These are phyloP conservation scores for Solanum appendiculatum DNA, from an alignment of 257 asterid genomes.

Conservation along the genomic window DNA sequence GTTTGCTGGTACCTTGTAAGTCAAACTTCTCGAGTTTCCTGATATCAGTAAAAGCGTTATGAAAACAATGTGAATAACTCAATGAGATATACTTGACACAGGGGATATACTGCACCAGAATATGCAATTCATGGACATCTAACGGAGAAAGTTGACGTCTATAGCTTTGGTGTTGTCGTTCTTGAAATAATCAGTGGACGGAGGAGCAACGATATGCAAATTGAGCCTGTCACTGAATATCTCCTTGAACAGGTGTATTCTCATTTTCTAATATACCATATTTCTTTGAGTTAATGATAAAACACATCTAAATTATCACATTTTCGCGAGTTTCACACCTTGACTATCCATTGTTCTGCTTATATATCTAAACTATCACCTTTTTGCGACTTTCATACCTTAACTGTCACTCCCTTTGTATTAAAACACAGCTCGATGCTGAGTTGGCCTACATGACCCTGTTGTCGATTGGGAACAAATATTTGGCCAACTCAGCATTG, in stretches of 20 bases:
- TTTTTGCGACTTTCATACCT: background rate
- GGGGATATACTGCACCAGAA: slow-evolving; percentile 90
- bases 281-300: background rate
- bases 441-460: background rate
- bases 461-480: background rate
- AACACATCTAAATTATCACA: background rate
- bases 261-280: background rate
- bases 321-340: background rate
- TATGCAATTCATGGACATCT: slow-evolving; percentile 76
- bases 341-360: background rate
- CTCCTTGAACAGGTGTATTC: slow-evolving; percentile 55
- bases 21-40: background rate
- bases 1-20: slow-evolving; percentile 90
- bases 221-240: slow-evolving; percentile 34
- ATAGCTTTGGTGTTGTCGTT: slow-evolving; percentile 70
- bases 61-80: background rate
- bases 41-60: background rate
- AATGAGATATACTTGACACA: slow-evolving; percentile 1
- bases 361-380: background rate
- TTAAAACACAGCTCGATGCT: background rate
- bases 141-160: slow-evolving; percentile 75
- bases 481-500: background rate
- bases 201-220: slow-evolving; percentile 35
- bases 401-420: too few species aligned
- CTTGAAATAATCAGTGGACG: slow-evolving; percentile 70